Percentiles rank a stretch among this genome's conserved stretches.
phyloP scores from a whole-genome alignment of 192 early-diverging fungal genomes.

The Funneliformis geosporum region DNA sequence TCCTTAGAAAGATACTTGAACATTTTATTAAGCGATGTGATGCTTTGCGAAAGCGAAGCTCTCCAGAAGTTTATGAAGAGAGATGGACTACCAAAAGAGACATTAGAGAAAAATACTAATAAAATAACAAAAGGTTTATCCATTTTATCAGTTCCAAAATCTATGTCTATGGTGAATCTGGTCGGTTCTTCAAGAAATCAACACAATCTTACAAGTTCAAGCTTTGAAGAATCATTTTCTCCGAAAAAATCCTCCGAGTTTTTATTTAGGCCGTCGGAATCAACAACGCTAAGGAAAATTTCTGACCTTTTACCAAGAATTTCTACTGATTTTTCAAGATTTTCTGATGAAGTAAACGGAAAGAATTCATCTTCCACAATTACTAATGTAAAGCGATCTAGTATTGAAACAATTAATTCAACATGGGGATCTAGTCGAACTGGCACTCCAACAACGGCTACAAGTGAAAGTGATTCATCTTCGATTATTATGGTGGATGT shows the following conservation, averaged over 20 bases:
- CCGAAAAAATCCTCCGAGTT: background rate
- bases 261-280: background rate
- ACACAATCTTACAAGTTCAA: background rate
- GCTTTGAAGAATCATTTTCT: background rate
- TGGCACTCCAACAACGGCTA: background rate
- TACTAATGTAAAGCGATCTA: background rate
- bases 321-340: background rate
- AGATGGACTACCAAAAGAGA: slow-evolving; percentile 13
- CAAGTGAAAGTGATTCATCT: background rate
- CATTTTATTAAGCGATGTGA: slow-evolving; percentile 20
- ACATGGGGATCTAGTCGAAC: slow-evolving; percentile 8
- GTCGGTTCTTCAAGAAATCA: background rate
- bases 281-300: background rate
- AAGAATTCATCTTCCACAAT: background rate
- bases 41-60: slow-evolving; percentile 10
- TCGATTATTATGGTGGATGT: background rate
- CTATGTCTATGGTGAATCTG: slow-evolving; percentile 25
- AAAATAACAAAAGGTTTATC: slow-evolving; percentile 9
- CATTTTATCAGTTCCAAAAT: slow-evolving; percentile 22
- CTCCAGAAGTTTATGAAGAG: slow-evolving; percentile 29
- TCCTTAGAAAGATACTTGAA: slow-evolving; percentile 23
- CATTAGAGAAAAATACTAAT: background rate
- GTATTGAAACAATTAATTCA: background rate
- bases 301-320: background rate
- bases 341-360: background rate